A percentile compares a stretch with the other conserved stretches of the same genome.
Conservation (phyloP, 768 basidiomycete genomes). For the Collybiopsis confluens region DNA sequence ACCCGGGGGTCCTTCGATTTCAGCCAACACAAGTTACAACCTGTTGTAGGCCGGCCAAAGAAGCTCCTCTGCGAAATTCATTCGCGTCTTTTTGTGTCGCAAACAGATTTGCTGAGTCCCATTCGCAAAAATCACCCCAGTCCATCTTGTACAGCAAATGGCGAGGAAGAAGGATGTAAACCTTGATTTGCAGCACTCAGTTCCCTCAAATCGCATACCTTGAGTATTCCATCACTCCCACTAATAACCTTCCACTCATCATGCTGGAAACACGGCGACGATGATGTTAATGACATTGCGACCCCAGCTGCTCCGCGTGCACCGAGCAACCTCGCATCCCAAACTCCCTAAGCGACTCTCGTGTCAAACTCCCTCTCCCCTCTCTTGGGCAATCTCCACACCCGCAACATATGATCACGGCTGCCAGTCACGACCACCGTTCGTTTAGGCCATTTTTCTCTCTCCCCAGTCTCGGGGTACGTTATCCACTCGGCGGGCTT, state of each 20-base stretch:
- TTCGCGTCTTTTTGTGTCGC: no score
- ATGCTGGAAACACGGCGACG: slow-evolving; percentile 88
- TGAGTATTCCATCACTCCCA: slow-evolving; percentile 92
- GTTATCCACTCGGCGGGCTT: slow-evolving; percentile 89
- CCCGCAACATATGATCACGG: slow-evolving; percentile 62
- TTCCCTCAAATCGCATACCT: slow-evolving; percentile 95
- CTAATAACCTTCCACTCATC: slow-evolving; percentile 97
- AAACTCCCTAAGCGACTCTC: slow-evolving; percentile 66
- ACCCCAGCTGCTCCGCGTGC: no score
- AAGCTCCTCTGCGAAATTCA: no score
- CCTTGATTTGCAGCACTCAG: background rate
- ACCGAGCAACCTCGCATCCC: slow-evolving; percentile 65
- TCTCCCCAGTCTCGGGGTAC: slow-evolving; percentile 53
- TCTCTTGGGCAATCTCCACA: slow-evolving; percentile 45
- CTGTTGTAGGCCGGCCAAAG: no score
- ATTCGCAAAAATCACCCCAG: no score
- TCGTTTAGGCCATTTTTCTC: slow-evolving; percentile 67
- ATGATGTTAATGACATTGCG: no score
- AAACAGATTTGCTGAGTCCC: no score
- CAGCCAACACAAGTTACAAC: no score
- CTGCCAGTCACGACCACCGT: slow-evolving; percentile 74
- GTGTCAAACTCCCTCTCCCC: slow-evolving; percentile 4
- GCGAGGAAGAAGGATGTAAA: background rate
- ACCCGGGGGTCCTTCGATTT: no score
- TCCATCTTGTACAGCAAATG: background rate